Evolutionary conservation across 148 eudicot species (phyloP).

Genomic region (Rheum nobile): DNA sequence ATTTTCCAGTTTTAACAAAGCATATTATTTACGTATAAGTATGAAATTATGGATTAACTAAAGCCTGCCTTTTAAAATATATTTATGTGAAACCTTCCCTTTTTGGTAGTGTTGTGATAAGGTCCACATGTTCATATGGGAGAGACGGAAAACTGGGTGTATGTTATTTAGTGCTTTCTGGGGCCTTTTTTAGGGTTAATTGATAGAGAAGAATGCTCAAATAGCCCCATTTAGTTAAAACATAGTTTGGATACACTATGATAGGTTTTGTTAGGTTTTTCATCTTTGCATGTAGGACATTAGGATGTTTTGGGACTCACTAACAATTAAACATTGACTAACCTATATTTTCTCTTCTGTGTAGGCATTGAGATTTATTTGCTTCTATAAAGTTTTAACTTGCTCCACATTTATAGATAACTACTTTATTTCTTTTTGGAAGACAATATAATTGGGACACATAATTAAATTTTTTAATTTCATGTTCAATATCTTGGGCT

Average conservation of each 20-base stretch:
- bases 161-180: neutral
- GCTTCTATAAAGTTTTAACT: neutral
- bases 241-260: neutral
- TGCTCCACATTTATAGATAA: neutral
- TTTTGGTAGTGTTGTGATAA: neutral
- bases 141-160: neutral
- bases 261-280: neutral
- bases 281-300: neutral
- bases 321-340: neutral
- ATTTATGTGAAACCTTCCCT: neutral
- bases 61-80: neutral
- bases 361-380: neutral
- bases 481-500: neutral
- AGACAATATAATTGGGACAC: neutral
- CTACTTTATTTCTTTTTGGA: neutral
- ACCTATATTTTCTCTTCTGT: neutral
- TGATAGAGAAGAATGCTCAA: neutral
- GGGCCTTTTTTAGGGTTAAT: neutral
- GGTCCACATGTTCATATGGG: neutral
- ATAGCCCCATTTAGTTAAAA: neutral
- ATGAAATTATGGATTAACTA: neutral
- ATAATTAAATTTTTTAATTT: neutral
- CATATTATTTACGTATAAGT: neutral
- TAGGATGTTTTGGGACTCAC: neutral
- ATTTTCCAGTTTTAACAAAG: neutral